Conservation (phyloP, 2,329 filamentous ascomycete genomes). For the Fusarium nelsonii region DNA sequence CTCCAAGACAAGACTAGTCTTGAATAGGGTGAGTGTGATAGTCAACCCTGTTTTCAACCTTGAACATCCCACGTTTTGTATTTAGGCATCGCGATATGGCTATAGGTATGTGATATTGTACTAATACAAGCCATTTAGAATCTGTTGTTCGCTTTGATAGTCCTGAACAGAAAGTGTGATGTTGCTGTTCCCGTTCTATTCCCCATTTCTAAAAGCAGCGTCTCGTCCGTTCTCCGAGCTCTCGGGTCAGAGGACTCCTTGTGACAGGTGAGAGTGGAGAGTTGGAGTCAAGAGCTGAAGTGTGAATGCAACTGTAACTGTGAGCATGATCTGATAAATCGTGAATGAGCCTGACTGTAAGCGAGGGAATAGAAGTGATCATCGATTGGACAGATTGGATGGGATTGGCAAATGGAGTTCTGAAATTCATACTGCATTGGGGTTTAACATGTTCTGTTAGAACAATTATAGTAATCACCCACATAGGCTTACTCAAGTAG, state of each 20-base stretch:
- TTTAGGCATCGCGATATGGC: background rate
- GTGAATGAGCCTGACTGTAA: background rate
- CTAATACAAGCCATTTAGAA: background rate
- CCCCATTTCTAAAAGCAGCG: conserved; percentile 1
- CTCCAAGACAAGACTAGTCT: conserved; percentile 19
- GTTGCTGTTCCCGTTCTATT: background rate
- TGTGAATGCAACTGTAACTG: background rate
- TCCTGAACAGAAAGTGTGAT: background rate
- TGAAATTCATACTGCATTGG: background rate
- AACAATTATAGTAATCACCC: background rate
- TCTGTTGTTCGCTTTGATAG: background rate
- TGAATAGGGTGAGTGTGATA: background rate
- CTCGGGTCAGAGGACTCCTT: conserved; percentile 8
- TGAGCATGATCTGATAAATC: conserved; percentile 24
- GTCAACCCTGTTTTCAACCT: conserved; percentile 12
- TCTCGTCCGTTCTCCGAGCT: background rate
- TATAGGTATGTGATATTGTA: background rate
- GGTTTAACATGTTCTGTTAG: background rate
- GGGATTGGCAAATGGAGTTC: conserved; percentile 5
- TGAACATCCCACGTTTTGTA: conserved; percentile 4
- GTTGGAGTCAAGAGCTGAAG: background rate
- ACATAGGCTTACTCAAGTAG: too few relatives aligned
- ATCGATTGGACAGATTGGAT: background rate
- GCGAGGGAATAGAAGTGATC: background rate
- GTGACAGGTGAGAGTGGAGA: conserved; percentile 13